Evolutionary conservation across 805 yeast species (phyloP), one percentile per base, ranked within the genome.

Genomic region (Monosporozyma aerobia): DNA sequence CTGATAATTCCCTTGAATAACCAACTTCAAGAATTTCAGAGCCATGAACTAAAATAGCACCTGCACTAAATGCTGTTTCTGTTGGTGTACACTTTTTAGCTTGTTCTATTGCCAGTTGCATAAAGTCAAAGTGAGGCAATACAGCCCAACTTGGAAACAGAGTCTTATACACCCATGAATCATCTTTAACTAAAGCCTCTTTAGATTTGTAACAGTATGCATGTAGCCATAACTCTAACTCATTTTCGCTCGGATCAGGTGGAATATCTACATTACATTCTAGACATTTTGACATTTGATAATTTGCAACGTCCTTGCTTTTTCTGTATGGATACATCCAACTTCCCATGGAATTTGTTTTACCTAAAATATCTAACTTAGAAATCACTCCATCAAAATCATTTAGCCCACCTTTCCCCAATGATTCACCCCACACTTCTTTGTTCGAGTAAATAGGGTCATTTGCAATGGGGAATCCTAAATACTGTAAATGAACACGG

Each of bases 391-490:
- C 72, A 0, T 69, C 73, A 41, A 73, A 73, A 54, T 81, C 79
- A 0, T 78, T 79, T 1, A 69, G 70, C 2, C 81, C 82, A 16
- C 76, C 74, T 56, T 77, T 79, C 3, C 97, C 98, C 46, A 94
- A 67, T 0, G 65, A 58, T 0, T 76, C 69, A 0, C 98, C 98
- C 97, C 97, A 94, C 0, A 88, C 82, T 16, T 69, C 67, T 14
- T 76, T 78, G 60, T 87, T 87, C 2, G 96, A 85, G 63, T 90
- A 92, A 1, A 90, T 75, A 0, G 97, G 97, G 67, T 92, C 99
- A 64, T 92, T 90, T 3, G 87, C 89, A 47, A 92, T 92, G 0
- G 98, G 97, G 63, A 74, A 78, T 0, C 97, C 97, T n/a, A 94
- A 60, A 58, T 76, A 85, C 68, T 90, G 97, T 53, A 94, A 70